Evolutionary conservation across 2,329 filamentous ascomycete species (phyloP).

Genomic region (Aspergillus hiratsukae): DNA sequence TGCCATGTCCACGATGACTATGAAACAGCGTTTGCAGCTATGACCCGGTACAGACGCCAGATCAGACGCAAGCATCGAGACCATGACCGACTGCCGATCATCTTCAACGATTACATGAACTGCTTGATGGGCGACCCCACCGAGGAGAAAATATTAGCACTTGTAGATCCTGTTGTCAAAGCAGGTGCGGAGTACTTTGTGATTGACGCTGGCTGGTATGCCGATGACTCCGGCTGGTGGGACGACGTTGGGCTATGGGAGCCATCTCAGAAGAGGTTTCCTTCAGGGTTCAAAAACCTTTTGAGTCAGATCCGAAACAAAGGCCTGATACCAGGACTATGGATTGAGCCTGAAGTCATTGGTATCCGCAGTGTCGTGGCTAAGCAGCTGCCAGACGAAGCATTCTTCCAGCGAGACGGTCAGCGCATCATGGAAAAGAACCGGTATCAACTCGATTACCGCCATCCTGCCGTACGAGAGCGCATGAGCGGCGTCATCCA

Average conservation of each 20-base stretch:
- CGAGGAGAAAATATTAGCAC: conserved; percentile 29
- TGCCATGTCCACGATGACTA: conserved; percentile 16
- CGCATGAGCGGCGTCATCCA: conserved; percentile 24
- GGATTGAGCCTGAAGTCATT: conserved; percentile 36
- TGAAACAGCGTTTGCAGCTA: conserved; percentile 21
- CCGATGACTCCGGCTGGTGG: conserved; percentile 36
- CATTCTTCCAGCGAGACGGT: conserved; percentile 31
- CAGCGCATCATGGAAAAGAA: conserved; percentile 28
- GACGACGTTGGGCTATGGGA: conserved; percentile 34
- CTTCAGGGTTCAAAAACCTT: conserved; percentile 25
- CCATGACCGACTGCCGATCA: conserved; percentile 25
- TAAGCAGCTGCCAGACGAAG: conserved; percentile 23
- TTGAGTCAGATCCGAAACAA: conserved; percentile 20
- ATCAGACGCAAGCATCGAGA: conserved; percentile 28
- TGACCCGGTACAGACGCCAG: conserved; percentile 28
- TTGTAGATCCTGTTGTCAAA: conserved; percentile 23
- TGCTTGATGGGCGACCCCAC: conserved; percentile 37
- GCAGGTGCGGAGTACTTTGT: conserved; percentile 35
- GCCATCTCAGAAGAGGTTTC: conserved; percentile 29
- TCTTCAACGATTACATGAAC: conserved; percentile 42
- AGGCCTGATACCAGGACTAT: conserved; percentile 30
- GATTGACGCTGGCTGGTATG: conserved; percentile 37
- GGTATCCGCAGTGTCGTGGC: conserved; percentile 26
- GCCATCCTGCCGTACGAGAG: conserved; percentile 21
- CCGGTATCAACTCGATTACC: conserved; percentile 33